A percentile compares a stretch with the other conserved stretches of the same genome.
These are phyloP conservation scores for Blastomyces percursus DNA, from an alignment of 2,329 filamentous ascomycete genomes.

Conservation along the genomic window DNA sequence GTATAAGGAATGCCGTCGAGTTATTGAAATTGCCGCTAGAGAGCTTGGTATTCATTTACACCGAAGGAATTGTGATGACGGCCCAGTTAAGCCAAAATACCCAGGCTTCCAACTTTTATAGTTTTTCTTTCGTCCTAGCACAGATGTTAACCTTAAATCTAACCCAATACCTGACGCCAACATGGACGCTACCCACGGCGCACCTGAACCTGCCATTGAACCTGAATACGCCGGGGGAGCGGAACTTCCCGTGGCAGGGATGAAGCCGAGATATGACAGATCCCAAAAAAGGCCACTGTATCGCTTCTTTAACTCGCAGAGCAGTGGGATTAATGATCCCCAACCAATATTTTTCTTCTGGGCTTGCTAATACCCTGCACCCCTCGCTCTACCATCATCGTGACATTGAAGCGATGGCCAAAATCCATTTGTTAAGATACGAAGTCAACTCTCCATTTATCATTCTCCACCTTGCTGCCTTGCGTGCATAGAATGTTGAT, in stretches of 20 bases:
- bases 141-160: background rate
- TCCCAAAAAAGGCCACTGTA: conserved; percentile 21
- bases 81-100: background rate
- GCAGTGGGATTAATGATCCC: conserved; percentile 23
- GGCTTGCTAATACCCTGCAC: conserved; percentile 6
- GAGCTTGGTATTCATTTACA: background rate
- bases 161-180: background rate
- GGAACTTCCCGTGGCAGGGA: background rate
- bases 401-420: conserved; percentile 17
- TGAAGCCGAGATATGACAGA: background rate
- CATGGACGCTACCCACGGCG: background rate
- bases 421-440: conserved; percentile 19
- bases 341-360: conserved; percentile 17
- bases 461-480: conserved; percentile 18
- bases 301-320: conserved; percentile 24
- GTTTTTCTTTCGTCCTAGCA: background rate
- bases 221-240: background rate
- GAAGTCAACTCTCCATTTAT: conserved; percentile 24
- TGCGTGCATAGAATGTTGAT: conserved; percentile 26
- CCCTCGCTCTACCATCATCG: conserved; percentile 11
- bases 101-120: background rate
- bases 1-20: background rate
- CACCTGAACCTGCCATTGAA: background rate
- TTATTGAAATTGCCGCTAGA: conserved; percentile 1
- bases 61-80: too few species aligned